Base-by-base conservation (phyloP, 305 asterid species). In the Fraxinus angustifolia region DNA sequence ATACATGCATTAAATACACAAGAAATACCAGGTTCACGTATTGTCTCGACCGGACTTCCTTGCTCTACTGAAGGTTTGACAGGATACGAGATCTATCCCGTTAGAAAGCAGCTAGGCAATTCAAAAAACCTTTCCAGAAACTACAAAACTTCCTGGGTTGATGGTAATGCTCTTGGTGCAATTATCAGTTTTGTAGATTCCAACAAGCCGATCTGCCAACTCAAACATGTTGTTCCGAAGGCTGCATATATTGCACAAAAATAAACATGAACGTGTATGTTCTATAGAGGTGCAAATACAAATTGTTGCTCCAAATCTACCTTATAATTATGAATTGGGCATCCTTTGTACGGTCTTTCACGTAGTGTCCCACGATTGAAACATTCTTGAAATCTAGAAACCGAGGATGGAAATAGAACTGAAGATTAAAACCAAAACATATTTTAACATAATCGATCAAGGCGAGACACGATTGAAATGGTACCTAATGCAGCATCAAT, bases 281-380 rank as follows among this genome's bases (percentile, higher is more conserved):
- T 58, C 26, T 2, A 12, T 8, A 42, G 28, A 16, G 62, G 3
- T 26, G 75, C 40, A 76, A 81, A 75, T 70, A 33, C 6, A 4
- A 79, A 40, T 53, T 79, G 72, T 81, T 83, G 75, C 8, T 30
- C 11, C 14, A 12, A 42, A 16, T 50, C 36, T 60, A 94, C 97
- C 99, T 96, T 85, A 94, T 96, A 83, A 96, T 96, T 56, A 93
- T 90, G 89, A 96, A 96, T 75, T 96, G 97, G n/a, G 98, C 99
- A 87, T 95, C 95, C 90, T 94, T 93, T 1, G 99, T 95, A 31
- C 99, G 97, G 87, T 95, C 99, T 90, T 95, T 95, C 50, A 95
- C 97, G 38, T 96, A 96, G 83, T 94, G 99, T 26, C 99, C 99
- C 84, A 92, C 99, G 6, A 96, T 96, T 0, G 98, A 92, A 38